phyloP scores from a whole-genome alignment of 352 stramenopile species.

The Pythium rishiriense region DNA sequence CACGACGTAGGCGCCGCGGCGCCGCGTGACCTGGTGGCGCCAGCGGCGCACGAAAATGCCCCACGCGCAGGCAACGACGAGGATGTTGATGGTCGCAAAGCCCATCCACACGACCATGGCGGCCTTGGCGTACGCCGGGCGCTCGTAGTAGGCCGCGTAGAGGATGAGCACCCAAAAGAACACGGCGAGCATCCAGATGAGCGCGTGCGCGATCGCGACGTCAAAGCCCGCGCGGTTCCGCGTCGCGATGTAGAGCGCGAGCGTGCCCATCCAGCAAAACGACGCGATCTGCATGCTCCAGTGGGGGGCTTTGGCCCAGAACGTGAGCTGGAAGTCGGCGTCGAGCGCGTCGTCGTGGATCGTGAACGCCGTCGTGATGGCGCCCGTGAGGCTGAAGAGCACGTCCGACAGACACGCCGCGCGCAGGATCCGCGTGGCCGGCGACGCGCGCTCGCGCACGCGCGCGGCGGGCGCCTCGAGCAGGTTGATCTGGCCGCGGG shows the following conservation, averaged over 20 bases:
- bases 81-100: constrained; percentile 56
- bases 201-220: constrained; percentile 67
- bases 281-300: constrained; percentile 77
- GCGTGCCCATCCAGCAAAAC: constrained; percentile 76
- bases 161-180: constrained; percentile 80
- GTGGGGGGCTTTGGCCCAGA: constrained; percentile 70
- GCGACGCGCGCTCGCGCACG: constrained; percentile 30
- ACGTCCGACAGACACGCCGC: constrained; percentile 75
- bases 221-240: constrained; percentile 59
- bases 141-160: constrained; percentile 65
- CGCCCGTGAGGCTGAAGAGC: constrained; percentile 64
- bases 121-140: constrained; percentile 37
- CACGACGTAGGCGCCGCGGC: constrained; percentile 63
- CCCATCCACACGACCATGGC: constrained; percentile 78
- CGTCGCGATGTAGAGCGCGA: constrained; percentile 75
- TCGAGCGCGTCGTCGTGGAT: constrained; percentile 37
- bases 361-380: constrained; percentile 52
- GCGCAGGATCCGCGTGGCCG: constrained; percentile 64
- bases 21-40: constrained; percentile 32
- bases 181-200: constrained; percentile 78
- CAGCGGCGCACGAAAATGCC: constrained; percentile 55
- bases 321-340: constrained; percentile 58
- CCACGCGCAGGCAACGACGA: constrained; percentile 63
- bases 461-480: constrained; percentile 15
- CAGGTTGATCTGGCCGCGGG: constrained; percentile 24